phyloP scores from a whole-genome alignment of 2,329 filamentous ascomycete species.

The Monilinia aucupariae region DNA sequence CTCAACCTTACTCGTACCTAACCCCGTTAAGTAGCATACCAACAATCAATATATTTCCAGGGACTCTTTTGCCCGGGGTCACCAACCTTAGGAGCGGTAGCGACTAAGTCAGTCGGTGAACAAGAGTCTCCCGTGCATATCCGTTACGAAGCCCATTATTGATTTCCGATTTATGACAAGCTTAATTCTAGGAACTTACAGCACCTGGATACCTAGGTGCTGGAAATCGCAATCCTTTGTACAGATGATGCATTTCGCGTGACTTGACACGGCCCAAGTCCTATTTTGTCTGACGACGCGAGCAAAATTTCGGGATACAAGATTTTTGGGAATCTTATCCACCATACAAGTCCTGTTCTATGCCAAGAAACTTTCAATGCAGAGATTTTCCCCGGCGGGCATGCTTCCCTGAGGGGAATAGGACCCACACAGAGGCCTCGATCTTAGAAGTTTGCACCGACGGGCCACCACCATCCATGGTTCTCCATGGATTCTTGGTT shows the following conservation, averaged over 20 bases:
- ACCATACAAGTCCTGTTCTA: background rate
- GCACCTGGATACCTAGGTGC: background rate
- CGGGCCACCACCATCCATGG: background rate
- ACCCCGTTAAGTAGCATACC: background rate
- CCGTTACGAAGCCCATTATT: background rate
- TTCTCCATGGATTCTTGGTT: background rate
- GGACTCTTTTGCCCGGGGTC: too few species aligned
- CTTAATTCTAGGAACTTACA: too few species aligned
- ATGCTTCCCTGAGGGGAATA: background rate
- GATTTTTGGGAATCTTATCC: too few species aligned
- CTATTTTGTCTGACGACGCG: background rate
- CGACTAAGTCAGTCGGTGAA: too few species aligned
- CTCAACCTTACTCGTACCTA: too few species aligned
- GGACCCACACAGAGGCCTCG: background rate
- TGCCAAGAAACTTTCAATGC: background rate
- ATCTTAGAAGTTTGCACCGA: background rate
- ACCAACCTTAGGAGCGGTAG: too few species aligned
- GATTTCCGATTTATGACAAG: background rate
- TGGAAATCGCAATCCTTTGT: background rate
- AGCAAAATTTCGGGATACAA: too few species aligned
- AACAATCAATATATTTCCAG: too few species aligned
- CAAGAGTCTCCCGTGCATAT: background rate
- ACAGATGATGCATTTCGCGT: background rate
- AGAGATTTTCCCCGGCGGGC: background rate
- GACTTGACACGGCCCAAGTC: too few species aligned